Evolutionary conservation across 1,139 yeast species (phyloP).

Genomic region (Lodderomyces jiufengensis): DNA sequence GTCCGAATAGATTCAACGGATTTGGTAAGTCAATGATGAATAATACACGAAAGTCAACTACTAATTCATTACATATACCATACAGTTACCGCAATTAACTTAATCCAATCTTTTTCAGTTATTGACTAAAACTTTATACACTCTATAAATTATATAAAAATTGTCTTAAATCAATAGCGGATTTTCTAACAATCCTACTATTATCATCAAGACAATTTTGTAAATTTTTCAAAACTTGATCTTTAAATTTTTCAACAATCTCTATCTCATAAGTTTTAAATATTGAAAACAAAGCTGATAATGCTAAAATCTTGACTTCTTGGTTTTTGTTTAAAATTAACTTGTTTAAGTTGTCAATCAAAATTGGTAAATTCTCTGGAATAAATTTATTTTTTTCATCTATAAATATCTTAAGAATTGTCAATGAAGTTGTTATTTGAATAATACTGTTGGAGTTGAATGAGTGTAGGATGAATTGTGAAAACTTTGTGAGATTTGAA

Average conservation of each 20-base stretch:
- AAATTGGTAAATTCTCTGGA: too few species aligned
- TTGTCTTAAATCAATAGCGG: conserved; percentile 79
- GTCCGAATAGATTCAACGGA: conserved; percentile 10
- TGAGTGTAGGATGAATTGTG: too few species aligned
- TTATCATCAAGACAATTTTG: conserved; percentile 64
- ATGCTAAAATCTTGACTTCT: conserved; percentile 41
- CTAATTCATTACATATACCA: conserved; percentile 2
- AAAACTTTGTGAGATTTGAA: too few species aligned
- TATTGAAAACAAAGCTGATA: conserved; percentile 12
- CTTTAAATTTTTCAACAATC: conserved; percentile 21
- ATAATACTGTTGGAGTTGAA: too few species aligned
- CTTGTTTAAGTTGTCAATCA: too few species aligned
- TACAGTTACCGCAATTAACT: not conserved
- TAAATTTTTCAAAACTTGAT: conserved; percentile 46
- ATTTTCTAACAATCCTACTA: conserved; percentile 68
- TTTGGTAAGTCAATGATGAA: too few species aligned
- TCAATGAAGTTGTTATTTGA: too few species aligned
- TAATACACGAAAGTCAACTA: too few species aligned
- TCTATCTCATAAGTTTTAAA: conserved; percentile 8
- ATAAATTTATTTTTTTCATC: too few species aligned
- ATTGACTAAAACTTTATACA: conserved; percentile 1
- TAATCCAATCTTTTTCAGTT: too few species aligned
- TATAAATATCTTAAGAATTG: too few species aligned
- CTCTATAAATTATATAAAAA: conserved; percentile 37
- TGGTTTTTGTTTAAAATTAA: conserved; percentile 24